Base-by-base conservation (phyloP, 176 grass and related monocot species). In the barley (Hordeum vulgare) region DNA sequence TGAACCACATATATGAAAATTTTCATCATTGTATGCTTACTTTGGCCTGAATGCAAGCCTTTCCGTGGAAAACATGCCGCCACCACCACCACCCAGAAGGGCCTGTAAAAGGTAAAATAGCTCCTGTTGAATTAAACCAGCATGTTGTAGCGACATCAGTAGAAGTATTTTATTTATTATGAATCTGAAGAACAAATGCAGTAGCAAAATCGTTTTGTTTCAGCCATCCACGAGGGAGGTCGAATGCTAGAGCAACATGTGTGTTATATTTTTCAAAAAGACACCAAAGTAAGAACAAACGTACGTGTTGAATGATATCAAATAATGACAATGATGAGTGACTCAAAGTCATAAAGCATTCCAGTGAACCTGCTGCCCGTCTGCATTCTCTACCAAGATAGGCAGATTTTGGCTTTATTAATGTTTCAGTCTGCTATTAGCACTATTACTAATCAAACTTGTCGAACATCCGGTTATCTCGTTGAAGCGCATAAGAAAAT, bases 171-270 rank as follows among this genome's bases (percentile, higher is more conserved):
- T 66, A 23, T 29, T 28, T 9, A 69, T 21, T 6, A 82, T 73
- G 1, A 81, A 94, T 90, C 90, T 97, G 90, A 82, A 97, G 92
- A 66, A 97, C 90, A 69, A 88, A 89, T 27, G 86, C 69, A 37
- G 81, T 91, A 67, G 67, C 76, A 11, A 79, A 81, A 79, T 97
- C 90, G 53, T 91, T 97, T 77, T 91, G 90, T 83, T 94, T 93
- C 58, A 80, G 81, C 92, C 95, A 97, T 62, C 95, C 95, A 86
- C 95, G 85, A 63, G 95, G 90, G 64, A 97, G 74, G 75, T 97
- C 92, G 80, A 97, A 97, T 66, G 31, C 31, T 31, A 31, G 31
- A 31, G 95, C 90, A 87, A 97, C 76, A 85, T 97, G 79, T 56
- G 95, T 97, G 40, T 83, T 94, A 88, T 94, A 74, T 31, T 31